These are phyloP conservation scores for Ustilago shanxiensis DNA, from an alignment of 1,284 basidiomycete genomes.

Conservation along the genomic window DNA sequence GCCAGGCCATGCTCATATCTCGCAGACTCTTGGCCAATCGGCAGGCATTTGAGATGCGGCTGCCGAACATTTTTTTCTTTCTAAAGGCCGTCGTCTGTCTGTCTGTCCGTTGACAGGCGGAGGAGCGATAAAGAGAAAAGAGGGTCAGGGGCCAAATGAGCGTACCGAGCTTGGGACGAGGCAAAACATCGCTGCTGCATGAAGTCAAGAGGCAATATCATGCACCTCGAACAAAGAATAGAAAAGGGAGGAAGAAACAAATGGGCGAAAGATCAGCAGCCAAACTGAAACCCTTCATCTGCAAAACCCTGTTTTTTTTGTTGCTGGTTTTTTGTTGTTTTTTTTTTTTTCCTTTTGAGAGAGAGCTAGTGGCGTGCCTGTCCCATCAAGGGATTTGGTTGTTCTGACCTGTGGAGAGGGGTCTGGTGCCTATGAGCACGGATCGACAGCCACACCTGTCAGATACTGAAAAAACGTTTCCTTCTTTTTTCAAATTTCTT, in stretches of 20 bases:
- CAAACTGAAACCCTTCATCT: not conserved
- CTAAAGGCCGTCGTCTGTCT: not conserved
- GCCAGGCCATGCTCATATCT: slow-evolving; percentile 30
- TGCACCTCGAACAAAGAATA: not conserved
- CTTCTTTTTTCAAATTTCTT: not conserved
- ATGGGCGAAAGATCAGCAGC: slow-evolving; percentile 1
- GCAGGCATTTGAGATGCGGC: slow-evolving; percentile 46
- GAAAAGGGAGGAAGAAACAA: not conserved
- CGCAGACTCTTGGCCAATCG: slow-evolving; percentile 52
- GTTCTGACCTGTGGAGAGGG: slow-evolving; percentile 7
- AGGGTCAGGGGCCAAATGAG: slow-evolving; percentile 6
- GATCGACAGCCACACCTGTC: slow-evolving; percentile 34
- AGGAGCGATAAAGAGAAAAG: not conserved
- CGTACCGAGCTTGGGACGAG: slow-evolving; percentile 13
- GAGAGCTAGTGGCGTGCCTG: not conserved
- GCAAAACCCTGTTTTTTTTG: not conserved
- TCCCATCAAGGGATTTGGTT: not conserved
- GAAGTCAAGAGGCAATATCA: not conserved
- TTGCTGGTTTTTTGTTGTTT: too few relatives aligned
- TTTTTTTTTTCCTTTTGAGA: too few relatives aligned
- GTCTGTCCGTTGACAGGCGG: not conserved
- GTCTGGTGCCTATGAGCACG: slow-evolving; percentile 17
- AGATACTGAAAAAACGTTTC: slow-evolving; percentile 5
- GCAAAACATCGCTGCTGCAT: slow-evolving; percentile 9
- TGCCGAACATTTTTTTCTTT: slow-evolving; percentile 24